These are phyloP conservation scores for Arabidopsis arenosa DNA, from an alignment of 345 rosid genomes.

Conservation along the genomic window DNA sequence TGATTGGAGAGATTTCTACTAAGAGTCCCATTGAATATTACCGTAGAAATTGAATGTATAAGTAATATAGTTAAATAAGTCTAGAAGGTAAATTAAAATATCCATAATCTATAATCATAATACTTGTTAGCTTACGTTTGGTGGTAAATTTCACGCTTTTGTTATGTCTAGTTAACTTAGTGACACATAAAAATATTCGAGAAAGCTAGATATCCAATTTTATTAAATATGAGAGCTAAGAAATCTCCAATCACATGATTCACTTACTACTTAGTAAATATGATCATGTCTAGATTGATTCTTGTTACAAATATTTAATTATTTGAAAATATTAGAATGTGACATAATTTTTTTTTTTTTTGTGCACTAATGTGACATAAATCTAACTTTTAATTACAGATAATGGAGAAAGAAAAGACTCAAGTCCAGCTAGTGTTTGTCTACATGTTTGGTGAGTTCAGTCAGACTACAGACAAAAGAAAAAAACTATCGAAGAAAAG, in stretches of 20 bases:
- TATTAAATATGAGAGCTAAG: background rate
- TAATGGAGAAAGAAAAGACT: constrained; percentile 1
- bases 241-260: background rate
- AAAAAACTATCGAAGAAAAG: constrained; percentile 24
- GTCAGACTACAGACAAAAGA: background rate
- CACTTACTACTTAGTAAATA: background rate
- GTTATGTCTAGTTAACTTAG: background rate
- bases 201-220: background rate
- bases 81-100: no score
- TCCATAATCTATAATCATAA: no score
- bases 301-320: background rate
- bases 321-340: background rate
- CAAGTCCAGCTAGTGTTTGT: constrained; percentile 22
- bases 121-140: background rate
- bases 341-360: background rate
- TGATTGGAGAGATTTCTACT: no score
- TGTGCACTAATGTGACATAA: background rate
- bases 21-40: no score
- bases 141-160: background rate
- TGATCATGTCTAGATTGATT: background rate
- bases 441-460: constrained; percentile 19
- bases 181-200: background rate
- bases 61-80: no score
- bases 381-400: background rate
- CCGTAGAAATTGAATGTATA: no score